Base-by-base conservation (phyloP, 78 protist genomes). In the Polysphondylium violaceum region DNA sequence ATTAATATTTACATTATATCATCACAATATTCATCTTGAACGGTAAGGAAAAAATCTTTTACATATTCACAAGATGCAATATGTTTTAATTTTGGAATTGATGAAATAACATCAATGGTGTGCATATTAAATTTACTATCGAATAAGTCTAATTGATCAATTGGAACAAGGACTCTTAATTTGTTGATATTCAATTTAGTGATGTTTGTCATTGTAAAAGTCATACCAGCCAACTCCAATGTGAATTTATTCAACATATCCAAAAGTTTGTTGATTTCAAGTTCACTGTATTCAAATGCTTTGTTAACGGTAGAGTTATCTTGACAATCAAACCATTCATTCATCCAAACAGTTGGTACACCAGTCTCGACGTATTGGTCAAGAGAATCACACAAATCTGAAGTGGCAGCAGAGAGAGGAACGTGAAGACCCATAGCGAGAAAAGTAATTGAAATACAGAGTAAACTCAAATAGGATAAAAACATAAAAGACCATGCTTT, bases 401-500 rank as follows among this genome's bases (percentile, higher is more conserved):
- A 35, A 21, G 88, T 51, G 1, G 74, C 76, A 19, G 88, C 88
- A 0, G 88, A 78, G 27, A 78, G 36, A 25, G 88, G 88, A 12
- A 78, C 23, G 17, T 78, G 88, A 6, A 78, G 14, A 8, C 58
- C 88, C 53, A 78, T 35, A 23, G 50, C 55, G 2, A 78, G 47
- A 9, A 65, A 11, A 6, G 29, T 25, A 25, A 78, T 60, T 64
- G 40, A 63, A 12, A 78, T 65, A 9, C 69, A 17, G 4, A 78
- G 25, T 0, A 78, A 25, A 19, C 55, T 43, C 27, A 78, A 29
- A 43, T 78, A 63, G 14, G 76, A 43, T 7, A 78, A 44, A 23
- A 78, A 78, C 76, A 78, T 63, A 19, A 78, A 78, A 16, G 88
- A 65, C 88, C 88, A 78, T 51, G 88, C 33, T 51, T 51, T 78